phyloP scores from a whole-genome alignment of 768 basidiomycete genomes.

The Lyophyllum atratum region DNA sequence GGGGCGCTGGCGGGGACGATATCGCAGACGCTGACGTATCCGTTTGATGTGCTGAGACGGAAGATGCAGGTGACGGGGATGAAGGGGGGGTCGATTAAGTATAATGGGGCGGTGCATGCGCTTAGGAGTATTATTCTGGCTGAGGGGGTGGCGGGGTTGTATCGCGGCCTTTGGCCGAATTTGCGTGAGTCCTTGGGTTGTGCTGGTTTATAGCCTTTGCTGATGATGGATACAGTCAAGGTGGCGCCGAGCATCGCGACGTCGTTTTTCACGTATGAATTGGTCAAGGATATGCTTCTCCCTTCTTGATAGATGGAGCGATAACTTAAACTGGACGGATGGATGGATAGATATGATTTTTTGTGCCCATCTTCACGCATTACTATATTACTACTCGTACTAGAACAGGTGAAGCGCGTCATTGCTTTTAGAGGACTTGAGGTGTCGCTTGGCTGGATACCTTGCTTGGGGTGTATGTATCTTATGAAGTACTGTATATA shows the following conservation, averaged over 20 bases:
- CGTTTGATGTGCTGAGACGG: conserved; percentile 90
- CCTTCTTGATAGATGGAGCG: conserved; percentile 22
- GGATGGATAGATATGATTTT: neutral
- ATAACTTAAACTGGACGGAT: conserved; percentile 18
- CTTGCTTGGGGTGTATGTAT: no score
- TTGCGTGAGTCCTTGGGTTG: conserved; percentile 56
- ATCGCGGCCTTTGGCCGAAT: conserved; percentile 89
- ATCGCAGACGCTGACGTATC: conserved; percentile 93
- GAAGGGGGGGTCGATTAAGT: conserved; percentile 62
- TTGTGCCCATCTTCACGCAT: no score
- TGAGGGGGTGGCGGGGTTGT: conserved; percentile 79
- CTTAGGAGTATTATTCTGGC: conserved; percentile 62
- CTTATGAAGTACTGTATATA: no score
- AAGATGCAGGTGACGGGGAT: conserved; percentile 96
- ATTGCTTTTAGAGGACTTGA: neutral
- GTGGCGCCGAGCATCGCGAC: conserved; percentile 91
- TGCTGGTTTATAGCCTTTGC: neutral
- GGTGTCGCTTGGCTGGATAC: no score
- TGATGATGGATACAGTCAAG: conserved; percentile 56
- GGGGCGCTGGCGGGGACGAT: conserved; percentile 87
- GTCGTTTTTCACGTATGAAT: conserved; percentile 82
- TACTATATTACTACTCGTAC: conserved; percentile 3
- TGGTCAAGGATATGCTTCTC: conserved; percentile 43
- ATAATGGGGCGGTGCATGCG: conserved; percentile 82
- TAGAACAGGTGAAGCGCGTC: neutral